phyloP scores from a whole-genome alignment of 805 yeast species.

The Trichomonascus vanleenenianus region DNA sequence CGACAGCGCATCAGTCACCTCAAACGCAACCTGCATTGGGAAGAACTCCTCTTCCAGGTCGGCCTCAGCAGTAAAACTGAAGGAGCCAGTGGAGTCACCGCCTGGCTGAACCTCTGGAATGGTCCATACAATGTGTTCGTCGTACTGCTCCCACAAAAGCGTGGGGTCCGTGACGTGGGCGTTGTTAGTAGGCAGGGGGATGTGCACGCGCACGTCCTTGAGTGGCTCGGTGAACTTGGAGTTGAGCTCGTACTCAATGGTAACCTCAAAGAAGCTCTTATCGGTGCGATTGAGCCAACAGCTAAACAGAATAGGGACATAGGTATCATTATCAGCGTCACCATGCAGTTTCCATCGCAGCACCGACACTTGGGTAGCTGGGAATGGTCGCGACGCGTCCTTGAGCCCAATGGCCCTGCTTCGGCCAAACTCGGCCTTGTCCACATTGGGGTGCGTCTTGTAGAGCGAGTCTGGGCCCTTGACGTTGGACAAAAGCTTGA shows the following conservation, averaged over 20 bases:
- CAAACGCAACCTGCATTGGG: conserved; percentile 75
- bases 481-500: conserved; percentile 52
- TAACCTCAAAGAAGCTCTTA: conserved; percentile 58
- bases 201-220: conserved; percentile 45
- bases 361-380: conserved; percentile 81
- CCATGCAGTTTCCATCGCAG: conserved; percentile 84
- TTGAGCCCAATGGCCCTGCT: conserved; percentile 60
- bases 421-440: conserved; percentile 57
- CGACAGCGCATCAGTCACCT: conserved; percentile 30
- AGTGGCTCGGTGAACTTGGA: conserved; percentile 36
- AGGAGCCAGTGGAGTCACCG: conserved; percentile 50
- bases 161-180: conserved; percentile 37
- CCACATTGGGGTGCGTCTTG: conserved; percentile 96
- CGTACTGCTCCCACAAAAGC: conserved; percentile 43
- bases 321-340: conserved; percentile 46
- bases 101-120: conserved; percentile 48
- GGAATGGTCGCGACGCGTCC: conserved; percentile 75
- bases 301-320: conserved; percentile 65
- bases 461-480: conserved; percentile 52
- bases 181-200: conserved; percentile 60
- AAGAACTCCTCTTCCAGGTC: conserved; percentile 75
- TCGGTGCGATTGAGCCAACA: conserved; percentile 73
- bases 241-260: conserved; percentile 80
- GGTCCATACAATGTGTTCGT: conserved; percentile 63
- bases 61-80: conserved; percentile 71